A percentile compares a stretch with the other conserved stretches of the same genome.
Conservation (phyloP, 2,329 filamentous ascomycete genomes). For the Septoria petroselini region DNA sequence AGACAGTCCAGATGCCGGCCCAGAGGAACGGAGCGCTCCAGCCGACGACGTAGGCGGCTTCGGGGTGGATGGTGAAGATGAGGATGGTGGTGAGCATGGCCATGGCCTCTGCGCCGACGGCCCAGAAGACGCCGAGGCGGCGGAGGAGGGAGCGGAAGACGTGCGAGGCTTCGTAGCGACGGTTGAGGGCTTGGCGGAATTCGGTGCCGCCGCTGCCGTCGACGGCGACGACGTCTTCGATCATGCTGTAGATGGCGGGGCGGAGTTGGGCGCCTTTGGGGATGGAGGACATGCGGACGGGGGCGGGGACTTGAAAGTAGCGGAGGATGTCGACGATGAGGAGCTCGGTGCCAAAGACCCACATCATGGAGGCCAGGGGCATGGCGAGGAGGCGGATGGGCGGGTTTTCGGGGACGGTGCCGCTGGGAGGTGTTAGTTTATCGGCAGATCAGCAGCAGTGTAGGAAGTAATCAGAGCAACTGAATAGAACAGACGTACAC, state of each 20-base stretch:
- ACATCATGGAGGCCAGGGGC: constrained; percentile 52
- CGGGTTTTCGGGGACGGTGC: constrained; percentile 47
- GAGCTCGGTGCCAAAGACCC: constrained; percentile 52
- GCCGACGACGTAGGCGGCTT: constrained; percentile 50
- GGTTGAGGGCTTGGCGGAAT: constrained; percentile 52
- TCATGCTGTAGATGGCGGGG: constrained; percentile 54
- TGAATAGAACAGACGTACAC: constrained; percentile 38
- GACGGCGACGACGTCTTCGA: constrained; percentile 55
- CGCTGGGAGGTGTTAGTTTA: constrained; percentile 38
- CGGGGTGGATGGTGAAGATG: constrained; percentile 48
- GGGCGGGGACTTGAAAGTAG: constrained; percentile 45
- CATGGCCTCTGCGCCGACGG: constrained; percentile 44
- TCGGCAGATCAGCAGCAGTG: too few species aligned
- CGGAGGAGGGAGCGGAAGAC: constrained; percentile 54
- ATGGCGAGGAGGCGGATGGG: constrained; percentile 55
- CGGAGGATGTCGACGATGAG: constrained; percentile 51
- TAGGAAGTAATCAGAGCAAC: too few species aligned
- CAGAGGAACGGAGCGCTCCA: constrained; percentile 52
- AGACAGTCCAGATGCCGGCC: constrained; percentile 47
- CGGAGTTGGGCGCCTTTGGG: constrained; percentile 51
- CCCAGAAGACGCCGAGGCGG: constrained; percentile 54
- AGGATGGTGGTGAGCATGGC: constrained; percentile 45
- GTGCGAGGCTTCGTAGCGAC: constrained; percentile 53
- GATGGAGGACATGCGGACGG: constrained; percentile 53
- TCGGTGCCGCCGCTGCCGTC: constrained; percentile 54